Evolutionary conservation across 2,329 filamentous ascomycete genomes (phyloP).

Genomic region (Rhynchosporium secalis): DNA sequence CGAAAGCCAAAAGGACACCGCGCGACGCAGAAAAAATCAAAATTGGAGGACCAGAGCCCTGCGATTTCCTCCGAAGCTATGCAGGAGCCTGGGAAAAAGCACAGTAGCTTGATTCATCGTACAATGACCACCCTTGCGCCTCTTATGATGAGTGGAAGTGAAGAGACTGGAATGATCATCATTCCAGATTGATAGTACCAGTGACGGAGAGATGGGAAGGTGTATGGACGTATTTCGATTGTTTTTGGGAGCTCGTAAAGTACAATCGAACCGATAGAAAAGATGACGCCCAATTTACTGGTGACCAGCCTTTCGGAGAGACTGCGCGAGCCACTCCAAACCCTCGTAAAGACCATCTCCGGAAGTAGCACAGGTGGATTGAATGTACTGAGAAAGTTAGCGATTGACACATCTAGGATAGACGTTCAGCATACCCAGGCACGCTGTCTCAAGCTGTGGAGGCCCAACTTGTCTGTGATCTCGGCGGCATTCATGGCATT

Average conservation of each 20-base stretch:
- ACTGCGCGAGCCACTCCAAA: slow-evolving; percentile 88
- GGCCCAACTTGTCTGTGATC: slow-evolving; percentile 99
- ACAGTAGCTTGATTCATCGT: slow-evolving; percentile 39
- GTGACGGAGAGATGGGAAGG: slow-evolving; percentile 37
- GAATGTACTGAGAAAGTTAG: slow-evolving; percentile 73
- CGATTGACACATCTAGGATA: neutral
- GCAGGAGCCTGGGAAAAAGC: slow-evolving; percentile 35
- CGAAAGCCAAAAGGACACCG: slow-evolving; percentile 28
- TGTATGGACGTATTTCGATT: slow-evolving; percentile 38
- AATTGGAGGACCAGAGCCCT: slow-evolving; percentile 28
- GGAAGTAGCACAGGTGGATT: slow-evolving; percentile 98
- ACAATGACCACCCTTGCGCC: slow-evolving; percentile 42
- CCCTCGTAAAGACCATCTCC: slow-evolving; percentile 99
- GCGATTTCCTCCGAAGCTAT: slow-evolving; percentile 31
- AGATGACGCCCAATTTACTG: slow-evolving; percentile 49
- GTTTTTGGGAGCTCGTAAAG: slow-evolving; percentile 33
- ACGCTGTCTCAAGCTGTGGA: slow-evolving; percentile 97
- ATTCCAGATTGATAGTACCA: slow-evolving; percentile 37
- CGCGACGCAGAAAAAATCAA: slow-evolving; percentile 28
- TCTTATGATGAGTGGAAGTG: slow-evolving; percentile 38
- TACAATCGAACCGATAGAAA: slow-evolving; percentile 30
- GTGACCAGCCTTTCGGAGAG: slow-evolving; percentile 73
- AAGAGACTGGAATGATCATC: slow-evolving; percentile 38
- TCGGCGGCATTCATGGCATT: slow-evolving; percentile 99
- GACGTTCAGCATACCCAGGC: slow-evolving; percentile 77